These are phyloP conservation scores for Firmiana major DNA, from an alignment of 345 rosid species.

Conservation along the genomic window DNA sequence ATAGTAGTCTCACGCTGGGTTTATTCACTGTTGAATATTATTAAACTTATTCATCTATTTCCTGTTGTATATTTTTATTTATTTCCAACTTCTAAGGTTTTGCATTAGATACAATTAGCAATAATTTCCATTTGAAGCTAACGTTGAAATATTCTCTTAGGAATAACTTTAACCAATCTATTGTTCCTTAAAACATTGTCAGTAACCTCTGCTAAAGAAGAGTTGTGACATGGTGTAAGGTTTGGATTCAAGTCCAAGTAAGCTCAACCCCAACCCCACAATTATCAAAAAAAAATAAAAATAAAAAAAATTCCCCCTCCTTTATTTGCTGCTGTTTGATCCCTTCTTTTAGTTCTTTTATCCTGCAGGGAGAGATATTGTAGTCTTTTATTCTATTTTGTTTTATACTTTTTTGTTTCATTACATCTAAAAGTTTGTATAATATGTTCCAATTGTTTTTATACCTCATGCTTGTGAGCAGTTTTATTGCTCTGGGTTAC, in stretches of 20 bases:
- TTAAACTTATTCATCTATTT: not conserved
- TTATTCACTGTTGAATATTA: not conserved
- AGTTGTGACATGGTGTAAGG: too few relatives aligned
- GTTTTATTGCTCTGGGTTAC: not conserved
- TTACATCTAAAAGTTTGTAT: not conserved
- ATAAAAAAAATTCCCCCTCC: too few relatives aligned
- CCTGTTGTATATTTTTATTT: not conserved
- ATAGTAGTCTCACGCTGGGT: not conserved
- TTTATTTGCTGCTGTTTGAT: not conserved
- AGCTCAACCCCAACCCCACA: too few relatives aligned
- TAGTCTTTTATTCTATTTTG: not conserved
- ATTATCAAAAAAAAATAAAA: too few relatives aligned
- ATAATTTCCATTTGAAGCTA: not conserved
- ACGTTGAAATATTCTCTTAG: not conserved
- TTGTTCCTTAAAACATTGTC: not conserved
- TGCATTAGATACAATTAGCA: not conserved
- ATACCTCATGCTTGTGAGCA: not conserved
- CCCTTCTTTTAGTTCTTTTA: not conserved
- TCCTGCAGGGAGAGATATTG: not conserved
- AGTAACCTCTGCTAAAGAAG: too few relatives aligned
- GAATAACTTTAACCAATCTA: not conserved
- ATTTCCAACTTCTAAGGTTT: not conserved
- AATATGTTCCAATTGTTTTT: not conserved
- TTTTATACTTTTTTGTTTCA: not conserved
- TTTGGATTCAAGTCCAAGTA: too few relatives aligned